Percentiles rank a stretch among this genome's conserved stretches.
These are phyloP conservation scores for Eragrostis tef DNA, from an alignment of 202 grass and related monocot genomes.

Conservation along the genomic window DNA sequence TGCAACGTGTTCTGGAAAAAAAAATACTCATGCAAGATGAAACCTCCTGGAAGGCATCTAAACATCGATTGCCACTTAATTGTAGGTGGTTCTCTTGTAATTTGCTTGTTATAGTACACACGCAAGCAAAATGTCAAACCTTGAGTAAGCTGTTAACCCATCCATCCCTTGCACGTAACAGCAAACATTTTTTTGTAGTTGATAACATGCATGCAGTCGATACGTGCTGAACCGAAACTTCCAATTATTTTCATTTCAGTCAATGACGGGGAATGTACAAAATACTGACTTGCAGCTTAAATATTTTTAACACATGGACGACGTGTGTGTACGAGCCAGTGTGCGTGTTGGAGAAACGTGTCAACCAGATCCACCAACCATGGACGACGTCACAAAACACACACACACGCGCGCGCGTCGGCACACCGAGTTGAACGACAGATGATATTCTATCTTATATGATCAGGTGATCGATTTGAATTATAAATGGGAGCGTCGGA, in stretches of 20 bases:
- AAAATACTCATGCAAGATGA: neutral
- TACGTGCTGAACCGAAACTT: neutral
- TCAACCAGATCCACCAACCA: neutral
- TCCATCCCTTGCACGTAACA: slow-evolving; percentile 46
- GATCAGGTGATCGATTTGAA: neutral
- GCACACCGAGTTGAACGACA: slow-evolving; percentile 5
- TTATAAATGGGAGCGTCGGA: neutral
- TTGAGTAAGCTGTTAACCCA: slow-evolving; percentile 30
- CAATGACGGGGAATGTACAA: neutral
- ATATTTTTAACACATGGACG: neutral
- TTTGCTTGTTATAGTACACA: slow-evolving; percentile 6
- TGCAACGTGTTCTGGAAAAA: neutral
- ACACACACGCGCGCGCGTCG: no score
- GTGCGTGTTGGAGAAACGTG: slow-evolving; percentile 20
- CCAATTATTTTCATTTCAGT: neutral
- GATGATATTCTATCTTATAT: neutral
- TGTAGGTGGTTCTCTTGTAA: neutral
- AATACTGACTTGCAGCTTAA: neutral
- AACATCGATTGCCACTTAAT: neutral
- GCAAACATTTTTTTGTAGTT: slow-evolving; percentile 17
- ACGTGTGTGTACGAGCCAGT: neutral
- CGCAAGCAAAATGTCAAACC: slow-evolving; percentile 15
- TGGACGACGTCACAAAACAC: neutral
- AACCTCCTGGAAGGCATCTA: neutral
- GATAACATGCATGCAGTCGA: neutral